phyloP scores from a whole-genome alignment of 108 stramenopile genomes.

The Aurantiochytrium sp. region DNA sequence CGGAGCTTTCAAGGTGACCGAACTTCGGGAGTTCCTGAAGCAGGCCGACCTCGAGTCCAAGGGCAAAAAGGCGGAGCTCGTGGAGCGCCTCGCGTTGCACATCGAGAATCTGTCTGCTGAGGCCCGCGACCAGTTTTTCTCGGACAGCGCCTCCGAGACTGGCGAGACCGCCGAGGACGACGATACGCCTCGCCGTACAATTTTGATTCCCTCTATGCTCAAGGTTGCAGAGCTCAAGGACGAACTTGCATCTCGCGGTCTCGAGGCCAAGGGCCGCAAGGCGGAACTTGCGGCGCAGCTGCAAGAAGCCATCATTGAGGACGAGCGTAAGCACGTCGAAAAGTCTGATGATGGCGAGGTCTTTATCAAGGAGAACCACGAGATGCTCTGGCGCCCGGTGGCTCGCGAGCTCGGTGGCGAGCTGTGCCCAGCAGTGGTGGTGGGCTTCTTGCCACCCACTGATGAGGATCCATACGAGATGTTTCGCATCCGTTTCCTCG shows the following conservation, averaged over 20 bases:
- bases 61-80: neutral
- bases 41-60: neutral
- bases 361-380: neutral
- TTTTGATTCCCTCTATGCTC: neutral
- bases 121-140: neutral
- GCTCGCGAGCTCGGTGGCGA: neutral
- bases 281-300: neutral
- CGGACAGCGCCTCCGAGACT: neutral
- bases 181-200: neutral
- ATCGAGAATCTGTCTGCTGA: neutral
- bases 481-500: neutral
- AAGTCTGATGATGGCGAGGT: neutral
- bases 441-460: neutral
- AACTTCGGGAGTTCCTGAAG: neutral
- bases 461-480: neutral
- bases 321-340: neutral
- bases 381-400: neutral
- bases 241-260: neutral
- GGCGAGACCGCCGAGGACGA: neutral
- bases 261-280: conserved; percentile 1
- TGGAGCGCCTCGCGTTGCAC: neutral
- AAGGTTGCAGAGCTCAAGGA: neutral
- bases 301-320: neutral
- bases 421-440: neutral
- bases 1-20: neutral